Percentiles rank a stretch among this genome's conserved stretches.
These are phyloP conservation scores for Ormosia semicastrata DNA, from an alignment of 306 rosid species.

Conservation along the genomic window DNA sequence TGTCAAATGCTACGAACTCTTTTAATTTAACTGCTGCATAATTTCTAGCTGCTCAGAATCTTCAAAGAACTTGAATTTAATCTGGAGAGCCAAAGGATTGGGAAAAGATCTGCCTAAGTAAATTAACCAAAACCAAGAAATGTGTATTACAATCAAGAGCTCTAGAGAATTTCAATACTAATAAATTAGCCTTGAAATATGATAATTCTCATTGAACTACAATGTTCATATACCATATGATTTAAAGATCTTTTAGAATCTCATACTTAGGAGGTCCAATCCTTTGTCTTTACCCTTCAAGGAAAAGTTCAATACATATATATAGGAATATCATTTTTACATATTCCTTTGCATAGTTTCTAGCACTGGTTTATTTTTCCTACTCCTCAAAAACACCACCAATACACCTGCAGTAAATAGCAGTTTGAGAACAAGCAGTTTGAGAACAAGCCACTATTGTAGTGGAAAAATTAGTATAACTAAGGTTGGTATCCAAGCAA, in stretches of 20 bases:
- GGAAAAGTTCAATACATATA: neutral
- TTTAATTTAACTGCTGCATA: neutral
- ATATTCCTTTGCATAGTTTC: neutral
- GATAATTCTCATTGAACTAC: no score
- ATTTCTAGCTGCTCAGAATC: neutral
- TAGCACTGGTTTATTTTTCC: neutral
- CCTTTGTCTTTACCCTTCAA: neutral
- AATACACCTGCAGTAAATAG: neutral
- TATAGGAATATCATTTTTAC: neutral
- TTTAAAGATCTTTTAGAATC: no score
- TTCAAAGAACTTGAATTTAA: neutral
- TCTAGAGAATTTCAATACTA: neutral
- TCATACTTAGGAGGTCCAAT: neutral
- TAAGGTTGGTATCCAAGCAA: neutral
- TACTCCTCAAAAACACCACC: neutral
- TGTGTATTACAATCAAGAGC: neutral
- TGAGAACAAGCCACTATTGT: neutral
- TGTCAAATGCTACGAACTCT: neutral
- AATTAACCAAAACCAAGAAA: neutral
- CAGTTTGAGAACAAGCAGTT: neutral
- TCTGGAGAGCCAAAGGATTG: neutral
- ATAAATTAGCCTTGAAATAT: no score
- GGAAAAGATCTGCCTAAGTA: neutral
- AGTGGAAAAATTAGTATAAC: neutral
- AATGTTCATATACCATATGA: no score